Evolutionary conservation across 2,329 filamentous ascomycete species (phyloP).

Genomic region (Fragosphaeria purpurea): DNA sequence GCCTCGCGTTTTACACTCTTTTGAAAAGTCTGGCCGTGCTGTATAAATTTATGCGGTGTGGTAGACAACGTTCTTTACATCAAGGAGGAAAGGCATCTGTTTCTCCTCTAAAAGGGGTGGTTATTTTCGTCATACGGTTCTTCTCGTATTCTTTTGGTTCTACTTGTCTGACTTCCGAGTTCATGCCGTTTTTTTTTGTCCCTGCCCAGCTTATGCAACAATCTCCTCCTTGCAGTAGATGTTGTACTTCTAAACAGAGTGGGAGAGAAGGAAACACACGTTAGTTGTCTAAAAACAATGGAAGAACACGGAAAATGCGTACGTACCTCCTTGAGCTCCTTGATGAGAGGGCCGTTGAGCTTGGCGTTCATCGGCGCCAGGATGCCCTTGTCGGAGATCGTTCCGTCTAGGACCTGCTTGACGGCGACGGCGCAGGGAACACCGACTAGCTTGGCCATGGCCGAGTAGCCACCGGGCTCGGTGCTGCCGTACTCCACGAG

Average conservation of each 20-base stretch:
- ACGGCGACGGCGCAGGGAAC: constrained; percentile 54
- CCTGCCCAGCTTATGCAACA: constrained; percentile 3
- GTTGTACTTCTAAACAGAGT: constrained; percentile 6
- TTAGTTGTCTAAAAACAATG: neutral
- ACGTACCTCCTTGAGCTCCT: constrained; percentile 65
- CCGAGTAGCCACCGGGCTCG: constrained; percentile 55
- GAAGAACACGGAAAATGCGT: constrained; percentile 20
- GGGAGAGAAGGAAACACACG: no score
- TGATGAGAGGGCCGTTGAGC: constrained; percentile 59
- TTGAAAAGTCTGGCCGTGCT: no score
- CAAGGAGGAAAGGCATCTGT: no score
- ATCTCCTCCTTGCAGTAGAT: constrained; percentile 17
- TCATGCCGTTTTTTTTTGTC: neutral
- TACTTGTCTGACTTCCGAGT: no score
- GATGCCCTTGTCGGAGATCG: constrained; percentile 52
- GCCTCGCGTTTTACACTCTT: no score
- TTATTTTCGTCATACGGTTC: no score
- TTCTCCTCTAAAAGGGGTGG: no score
- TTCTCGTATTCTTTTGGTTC: no score
- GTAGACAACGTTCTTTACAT: no score
- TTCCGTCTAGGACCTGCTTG: constrained; percentile 55
- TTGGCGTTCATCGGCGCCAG: constrained; percentile 58
- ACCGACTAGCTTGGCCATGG: constrained; percentile 74
- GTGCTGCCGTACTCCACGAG: constrained; percentile 63
- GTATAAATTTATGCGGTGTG: no score